phyloP scores from a whole-genome alignment of 768 basidiomycete genomes.

The Trametes cinnabarina region DNA sequence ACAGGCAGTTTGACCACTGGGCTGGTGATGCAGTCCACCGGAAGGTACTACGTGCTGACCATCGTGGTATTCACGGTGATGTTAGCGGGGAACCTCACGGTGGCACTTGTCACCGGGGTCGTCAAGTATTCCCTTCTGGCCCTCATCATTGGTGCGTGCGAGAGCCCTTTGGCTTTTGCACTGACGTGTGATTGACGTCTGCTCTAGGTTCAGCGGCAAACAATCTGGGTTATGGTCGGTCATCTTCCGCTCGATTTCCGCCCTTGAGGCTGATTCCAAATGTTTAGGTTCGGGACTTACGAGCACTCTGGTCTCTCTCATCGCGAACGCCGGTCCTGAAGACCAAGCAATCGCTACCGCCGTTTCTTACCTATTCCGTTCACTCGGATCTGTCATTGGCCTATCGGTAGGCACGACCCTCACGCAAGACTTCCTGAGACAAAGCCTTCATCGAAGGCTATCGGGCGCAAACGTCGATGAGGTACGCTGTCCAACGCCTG shows the following conservation, averaged over 20 bases:
- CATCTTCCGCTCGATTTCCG: neutral
- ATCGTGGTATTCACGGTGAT: slow-evolving; percentile 40
- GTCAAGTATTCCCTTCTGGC: slow-evolving; percentile 36
- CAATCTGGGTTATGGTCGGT: slow-evolving; percentile 25
- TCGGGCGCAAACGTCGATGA: slow-evolving; percentile 46
- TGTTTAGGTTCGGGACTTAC: slow-evolving; percentile 53
- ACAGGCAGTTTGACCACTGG: slow-evolving; percentile 52
- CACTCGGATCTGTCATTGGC: slow-evolving; percentile 57
- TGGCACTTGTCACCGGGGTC: slow-evolving; percentile 42
- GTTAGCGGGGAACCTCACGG: slow-evolving; percentile 37
- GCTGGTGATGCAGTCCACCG: slow-evolving; percentile 55
- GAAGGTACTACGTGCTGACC: slow-evolving; percentile 54
- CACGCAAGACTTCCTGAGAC: slow-evolving; percentile 50
- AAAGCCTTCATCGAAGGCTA: slow-evolving; percentile 40
- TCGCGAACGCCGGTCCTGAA: slow-evolving; percentile 58
- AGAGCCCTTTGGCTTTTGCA: neutral
- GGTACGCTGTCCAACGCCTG: slow-evolving; percentile 31
- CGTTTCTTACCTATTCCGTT: slow-evolving; percentile 66
- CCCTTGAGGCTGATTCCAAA: neutral
- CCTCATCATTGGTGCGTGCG: slow-evolving; percentile 41
- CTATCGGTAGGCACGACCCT: slow-evolving; percentile 56
- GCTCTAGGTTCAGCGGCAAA: slow-evolving; percentile 20
- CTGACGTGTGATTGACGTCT: neutral
- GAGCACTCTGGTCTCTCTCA: slow-evolving; percentile 56
- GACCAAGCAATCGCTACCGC: slow-evolving; percentile 69